Percentiles rank a stretch among this genome's conserved stretches.
Conservation (phyloP, 2,329 filamentous ascomycete species). For the Xylariaceae sp. region DNA sequence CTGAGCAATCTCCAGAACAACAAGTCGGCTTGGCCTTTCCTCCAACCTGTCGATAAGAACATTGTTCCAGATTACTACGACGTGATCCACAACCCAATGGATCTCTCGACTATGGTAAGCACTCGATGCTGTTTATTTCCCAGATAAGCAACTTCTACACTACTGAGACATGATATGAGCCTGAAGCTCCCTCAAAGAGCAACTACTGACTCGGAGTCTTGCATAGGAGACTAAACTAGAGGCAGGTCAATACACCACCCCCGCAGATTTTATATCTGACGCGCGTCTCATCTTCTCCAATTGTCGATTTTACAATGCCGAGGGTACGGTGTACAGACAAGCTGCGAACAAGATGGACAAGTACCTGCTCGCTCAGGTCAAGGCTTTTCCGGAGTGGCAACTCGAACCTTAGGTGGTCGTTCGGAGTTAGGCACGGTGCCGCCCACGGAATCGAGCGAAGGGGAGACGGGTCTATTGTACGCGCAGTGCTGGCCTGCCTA, state of each 20-base stretch:
- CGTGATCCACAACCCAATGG: constrained; percentile 97
- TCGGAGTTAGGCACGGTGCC: constrained; percentile 1
- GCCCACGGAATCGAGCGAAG: too few species aligned
- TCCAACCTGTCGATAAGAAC: constrained; percentile 88
- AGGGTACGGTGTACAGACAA: constrained; percentile 92
- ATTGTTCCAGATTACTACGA: constrained; percentile 99
- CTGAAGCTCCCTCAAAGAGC: too few species aligned
- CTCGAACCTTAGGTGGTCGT: constrained; percentile 41
- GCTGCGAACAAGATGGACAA: constrained; percentile 89
- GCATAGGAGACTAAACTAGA: constrained; percentile 93
- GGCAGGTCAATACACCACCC: constrained; percentile 83
- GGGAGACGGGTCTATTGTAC: too few species aligned
- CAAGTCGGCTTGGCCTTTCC: constrained; percentile 88
- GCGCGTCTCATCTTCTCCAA: constrained; percentile 89
- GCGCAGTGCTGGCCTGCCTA: too few species aligned
- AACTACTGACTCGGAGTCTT: too few species aligned
- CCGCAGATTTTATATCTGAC: constrained; percentile 89
- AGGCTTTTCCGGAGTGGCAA: constrained; percentile 87
- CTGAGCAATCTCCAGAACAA: constrained; percentile 96
- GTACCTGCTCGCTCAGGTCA: constrained; percentile 92
- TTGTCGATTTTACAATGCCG: constrained; percentile 93
- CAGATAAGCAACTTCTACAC: too few species aligned
- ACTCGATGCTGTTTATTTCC: too few species aligned
- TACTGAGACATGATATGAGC: too few species aligned
- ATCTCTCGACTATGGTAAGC: constrained; percentile 91